Evolutionary conservation across 2,329 filamentous ascomycete genomes (phyloP).

Genomic region (Talaromyces sp.): DNA sequence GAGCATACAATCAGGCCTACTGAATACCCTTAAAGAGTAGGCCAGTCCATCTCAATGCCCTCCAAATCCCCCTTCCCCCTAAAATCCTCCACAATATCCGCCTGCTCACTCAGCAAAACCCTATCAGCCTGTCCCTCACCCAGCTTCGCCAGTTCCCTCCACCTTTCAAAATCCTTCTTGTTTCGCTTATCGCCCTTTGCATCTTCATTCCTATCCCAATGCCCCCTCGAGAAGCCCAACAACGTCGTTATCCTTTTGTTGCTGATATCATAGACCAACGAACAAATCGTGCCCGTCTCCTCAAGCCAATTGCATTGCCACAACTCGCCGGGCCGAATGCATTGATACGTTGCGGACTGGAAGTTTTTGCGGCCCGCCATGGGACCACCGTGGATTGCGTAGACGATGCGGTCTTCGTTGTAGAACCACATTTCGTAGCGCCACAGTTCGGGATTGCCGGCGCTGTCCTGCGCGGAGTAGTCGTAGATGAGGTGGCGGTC

Average conservation of each 20-base stretch:
- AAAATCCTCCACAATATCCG: conserved; percentile 49
- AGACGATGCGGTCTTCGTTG: conserved; percentile 53
- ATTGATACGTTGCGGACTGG: conserved; percentile 55
- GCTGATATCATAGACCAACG: conserved; percentile 54
- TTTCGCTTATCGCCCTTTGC: conserved; percentile 53
- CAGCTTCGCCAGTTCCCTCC: conserved; percentile 51
- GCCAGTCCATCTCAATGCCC: conserved; percentile 43
- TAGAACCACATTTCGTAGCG: conserved; percentile 61
- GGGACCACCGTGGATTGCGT: conserved; percentile 58
- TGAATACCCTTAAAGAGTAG: conserved; percentile 29
- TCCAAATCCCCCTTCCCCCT: conserved; percentile 48
- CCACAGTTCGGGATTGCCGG: conserved; percentile 56
- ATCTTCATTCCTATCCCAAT: conserved; percentile 51
- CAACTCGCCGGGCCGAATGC: conserved; percentile 54
- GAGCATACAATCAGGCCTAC: too few relatives aligned
- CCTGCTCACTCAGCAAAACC: conserved; percentile 53
- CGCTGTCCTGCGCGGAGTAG: conserved; percentile 48
- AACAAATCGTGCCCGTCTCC: conserved; percentile 57
- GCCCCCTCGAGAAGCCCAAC: conserved; percentile 53
- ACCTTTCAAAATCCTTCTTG: conserved; percentile 48
- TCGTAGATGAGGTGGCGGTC: conserved; percentile 57
- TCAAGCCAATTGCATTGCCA: conserved; percentile 62
- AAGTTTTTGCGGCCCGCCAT: conserved; percentile 56
- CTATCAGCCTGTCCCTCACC: conserved; percentile 49
- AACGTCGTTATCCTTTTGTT: conserved; percentile 50